Base-by-base conservation (phyloP, 805 yeast species). In the Candida odintsovae region DNA sequence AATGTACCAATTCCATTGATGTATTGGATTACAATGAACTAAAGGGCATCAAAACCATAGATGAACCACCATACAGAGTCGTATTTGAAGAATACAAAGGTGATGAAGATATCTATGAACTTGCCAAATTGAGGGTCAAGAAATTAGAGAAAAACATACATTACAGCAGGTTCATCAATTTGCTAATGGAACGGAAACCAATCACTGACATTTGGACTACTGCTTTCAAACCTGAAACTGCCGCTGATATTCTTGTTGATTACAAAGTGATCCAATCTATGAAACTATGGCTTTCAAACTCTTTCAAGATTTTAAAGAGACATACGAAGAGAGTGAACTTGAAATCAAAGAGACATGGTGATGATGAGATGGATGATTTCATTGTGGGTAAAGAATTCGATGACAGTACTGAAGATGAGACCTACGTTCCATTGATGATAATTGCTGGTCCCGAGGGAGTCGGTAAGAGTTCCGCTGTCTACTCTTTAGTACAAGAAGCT, bases 401-500 rank as follows among this genome's bases (percentile, higher is more conserved):
- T 6, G 61, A 58, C 11, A 57, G 44, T 5, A 53, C 56, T 1
- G 58, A 55, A 13, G 59, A 53, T 21, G 63, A 59, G 25, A 67
- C 65, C 0, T 81, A 75, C 57, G 75, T 80, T 1, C 92, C 94
- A 0, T 59, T 86, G 3, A 64, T 85, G 59, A 77, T 87, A 12
- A 56, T 88, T 3, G 69, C 73, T 47, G 99, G 99, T 0, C 78
- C 82, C 0, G 59, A 72, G 0, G 95, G 96, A 0, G 71, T 78
- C 11, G 95, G 97, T 3, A 92, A 92, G 61, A 83, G 94, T 0
- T 73, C 89, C 0, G 65, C 90, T 0, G 71, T 92, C 0, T 77
- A 86, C 52, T 78, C 95, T 0, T 75, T 83, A 3, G 79, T 85
- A 59, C 68, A 76, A 10, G 80, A 78, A 40, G 52, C 82, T 10